Evolutionary conservation across 176 grass and related monocot genomes (phyloP).

Genomic region (Avena insularis): DNA sequence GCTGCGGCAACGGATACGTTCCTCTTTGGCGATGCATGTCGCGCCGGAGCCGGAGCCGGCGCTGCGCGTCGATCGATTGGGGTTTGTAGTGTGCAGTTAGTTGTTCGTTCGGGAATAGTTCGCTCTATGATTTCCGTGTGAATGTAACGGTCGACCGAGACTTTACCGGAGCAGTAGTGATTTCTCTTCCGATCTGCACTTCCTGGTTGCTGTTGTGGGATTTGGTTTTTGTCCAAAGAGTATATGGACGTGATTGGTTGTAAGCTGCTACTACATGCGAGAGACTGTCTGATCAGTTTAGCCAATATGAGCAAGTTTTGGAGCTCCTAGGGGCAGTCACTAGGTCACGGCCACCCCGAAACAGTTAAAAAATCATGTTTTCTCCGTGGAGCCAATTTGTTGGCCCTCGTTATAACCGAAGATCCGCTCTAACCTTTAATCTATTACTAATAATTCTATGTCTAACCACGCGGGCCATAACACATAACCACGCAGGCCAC

Average conservation of each 20-base stretch:
- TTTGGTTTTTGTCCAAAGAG: background rate
- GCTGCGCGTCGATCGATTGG: background rate
- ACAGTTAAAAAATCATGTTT: too few relatives aligned
- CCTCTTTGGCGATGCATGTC: background rate
- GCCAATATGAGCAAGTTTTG: too few relatives aligned
- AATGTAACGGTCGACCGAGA: background rate
- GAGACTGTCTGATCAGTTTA: background rate
- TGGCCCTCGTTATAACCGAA: too few relatives aligned
- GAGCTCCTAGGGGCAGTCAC: too few relatives aligned
- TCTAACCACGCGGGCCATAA: too few relatives aligned
- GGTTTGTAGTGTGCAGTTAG: background rate
- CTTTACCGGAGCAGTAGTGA: background rate
- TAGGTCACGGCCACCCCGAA: too few relatives aligned
- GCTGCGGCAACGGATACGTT: background rate
- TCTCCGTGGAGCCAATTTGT: too few relatives aligned
- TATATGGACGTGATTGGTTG: background rate
- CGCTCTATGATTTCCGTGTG: background rate
- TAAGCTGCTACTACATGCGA: background rate
- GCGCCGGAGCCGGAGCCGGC: too few relatives aligned
- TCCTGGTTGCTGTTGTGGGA: background rate
- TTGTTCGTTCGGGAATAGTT: background rate
- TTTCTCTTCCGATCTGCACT: background rate
- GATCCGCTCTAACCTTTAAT: too few relatives aligned
- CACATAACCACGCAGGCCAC: too few relatives aligned
- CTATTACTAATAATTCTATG: too few relatives aligned